These are phyloP conservation scores for Globisporangium nodosum DNA, from an alignment of 352 stramenopile genomes.

Conservation along the genomic window DNA sequence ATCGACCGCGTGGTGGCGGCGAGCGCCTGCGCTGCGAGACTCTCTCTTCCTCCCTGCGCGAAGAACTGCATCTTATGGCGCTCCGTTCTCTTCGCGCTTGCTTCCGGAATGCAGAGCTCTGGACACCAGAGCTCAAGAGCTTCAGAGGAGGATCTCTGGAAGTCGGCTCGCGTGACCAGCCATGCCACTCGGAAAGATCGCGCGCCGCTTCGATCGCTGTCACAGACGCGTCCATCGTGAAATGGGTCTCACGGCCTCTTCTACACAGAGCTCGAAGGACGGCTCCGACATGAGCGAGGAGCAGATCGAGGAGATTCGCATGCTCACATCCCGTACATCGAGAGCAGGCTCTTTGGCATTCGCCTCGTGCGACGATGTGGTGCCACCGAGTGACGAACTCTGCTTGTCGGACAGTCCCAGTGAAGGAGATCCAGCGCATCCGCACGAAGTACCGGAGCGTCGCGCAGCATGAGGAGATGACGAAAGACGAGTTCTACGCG, in stretches of 20 bases:
- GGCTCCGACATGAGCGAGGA: constrained; percentile 47
- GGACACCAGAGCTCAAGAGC: too few relatives aligned
- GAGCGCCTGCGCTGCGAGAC: constrained; percentile 20
- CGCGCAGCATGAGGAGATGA: constrained; percentile 41
- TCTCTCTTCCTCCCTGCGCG: constrained; percentile 20
- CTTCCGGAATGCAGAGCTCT: constrained; percentile 1
- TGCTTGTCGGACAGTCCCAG: constrained; percentile 22
- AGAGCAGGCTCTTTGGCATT: not conserved
- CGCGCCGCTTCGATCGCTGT: not conserved
- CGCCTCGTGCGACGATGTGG: not conserved
- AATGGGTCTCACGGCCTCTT: constrained; percentile 22
- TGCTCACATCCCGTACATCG: constrained; percentile 47
- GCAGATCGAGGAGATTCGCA: constrained; percentile 50
- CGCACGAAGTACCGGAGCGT: constrained; percentile 31
- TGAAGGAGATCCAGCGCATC: constrained; percentile 51
- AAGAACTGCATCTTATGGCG: constrained; percentile 34
- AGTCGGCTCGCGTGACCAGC: not conserved
- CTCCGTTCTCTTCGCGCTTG: not conserved
- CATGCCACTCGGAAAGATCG: not conserved
- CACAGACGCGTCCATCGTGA: not conserved
- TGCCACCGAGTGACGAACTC: not conserved
- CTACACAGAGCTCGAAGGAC: constrained; percentile 11
- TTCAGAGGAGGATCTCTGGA: too few relatives aligned
- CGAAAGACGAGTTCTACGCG: constrained; percentile 45
- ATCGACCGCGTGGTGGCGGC: constrained; percentile 30